Conservation (phyloP, 495 filamentous ascomycete species). For the Neurospora sp. region DNA sequence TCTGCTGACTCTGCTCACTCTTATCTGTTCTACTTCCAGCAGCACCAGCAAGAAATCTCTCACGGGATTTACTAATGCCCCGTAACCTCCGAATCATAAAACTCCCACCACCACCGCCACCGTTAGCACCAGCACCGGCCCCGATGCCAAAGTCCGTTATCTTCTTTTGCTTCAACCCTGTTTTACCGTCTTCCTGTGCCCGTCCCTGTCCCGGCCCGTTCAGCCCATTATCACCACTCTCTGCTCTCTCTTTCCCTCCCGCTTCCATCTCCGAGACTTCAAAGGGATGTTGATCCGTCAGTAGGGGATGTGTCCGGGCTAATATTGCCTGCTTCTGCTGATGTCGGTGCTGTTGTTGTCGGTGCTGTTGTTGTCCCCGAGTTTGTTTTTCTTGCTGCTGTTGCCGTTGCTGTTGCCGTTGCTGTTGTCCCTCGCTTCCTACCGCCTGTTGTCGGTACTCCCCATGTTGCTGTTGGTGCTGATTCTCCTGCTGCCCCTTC, state of each 20-base stretch:
- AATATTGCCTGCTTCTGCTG: background rate
- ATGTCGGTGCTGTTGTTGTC: background rate
- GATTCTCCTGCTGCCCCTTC: background rate
- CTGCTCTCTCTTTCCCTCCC: rapidly evolving
- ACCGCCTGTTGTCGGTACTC: background rate
- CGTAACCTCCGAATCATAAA: background rate
- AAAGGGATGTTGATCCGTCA: background rate
- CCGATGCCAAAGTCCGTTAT: background rate
- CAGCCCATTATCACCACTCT: background rate
- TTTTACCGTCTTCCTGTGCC: background rate
- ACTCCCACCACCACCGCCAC: background rate
- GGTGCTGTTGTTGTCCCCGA: background rate
- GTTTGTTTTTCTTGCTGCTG: background rate
- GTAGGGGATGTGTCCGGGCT: background rate
- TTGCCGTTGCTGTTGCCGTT: background rate
- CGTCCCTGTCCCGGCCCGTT: background rate
- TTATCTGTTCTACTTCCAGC: background rate
- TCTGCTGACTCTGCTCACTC: background rate
- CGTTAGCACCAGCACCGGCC: background rate
- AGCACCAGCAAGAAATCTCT: background rate
- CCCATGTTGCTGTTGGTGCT: too few species aligned
- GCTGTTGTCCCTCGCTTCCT: background rate
- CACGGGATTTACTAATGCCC: background rate
- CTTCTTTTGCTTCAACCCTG: background rate
- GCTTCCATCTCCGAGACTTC: background rate